Evolutionary conservation across 2,329 filamentous ascomycete genomes (phyloP).

Genomic region (Calonectria multiphialidica): DNA sequence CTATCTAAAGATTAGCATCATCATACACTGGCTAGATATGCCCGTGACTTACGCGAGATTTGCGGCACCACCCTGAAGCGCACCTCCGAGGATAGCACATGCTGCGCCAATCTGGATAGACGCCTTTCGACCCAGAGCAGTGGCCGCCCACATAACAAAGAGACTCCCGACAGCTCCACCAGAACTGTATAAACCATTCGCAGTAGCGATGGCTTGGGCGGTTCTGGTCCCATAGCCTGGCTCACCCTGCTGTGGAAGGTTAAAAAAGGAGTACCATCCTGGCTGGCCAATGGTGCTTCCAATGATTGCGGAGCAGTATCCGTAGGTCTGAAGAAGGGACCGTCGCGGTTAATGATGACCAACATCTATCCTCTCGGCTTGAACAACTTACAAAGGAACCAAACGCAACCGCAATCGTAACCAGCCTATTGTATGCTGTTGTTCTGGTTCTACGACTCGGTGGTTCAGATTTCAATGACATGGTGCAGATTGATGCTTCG

Average conservation of each 20-base stretch:
- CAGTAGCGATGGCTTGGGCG: constrained; percentile 60
- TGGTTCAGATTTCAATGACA: not conserved
- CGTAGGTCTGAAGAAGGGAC: constrained; percentile 55
- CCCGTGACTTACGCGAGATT: constrained; percentile 51
- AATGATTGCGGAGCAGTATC: constrained; percentile 63
- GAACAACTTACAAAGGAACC: constrained; percentile 45
- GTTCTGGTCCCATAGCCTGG: constrained; percentile 59
- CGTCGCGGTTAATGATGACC: not conserved
- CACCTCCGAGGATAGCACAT: constrained; percentile 58
- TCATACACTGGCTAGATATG: too few relatives aligned
- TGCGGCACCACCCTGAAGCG: constrained; percentile 58
- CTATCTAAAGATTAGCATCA: constrained; percentile 1
- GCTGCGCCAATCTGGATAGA: constrained; percentile 61
- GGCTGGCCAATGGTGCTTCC: constrained; percentile 65
- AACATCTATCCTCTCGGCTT: not conserved
- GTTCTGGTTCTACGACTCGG: constrained; percentile 29
- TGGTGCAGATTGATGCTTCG: not conserved
- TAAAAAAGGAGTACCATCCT: constrained; percentile 63
- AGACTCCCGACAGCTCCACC: constrained; percentile 61
- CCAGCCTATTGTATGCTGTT: constrained; percentile 49
- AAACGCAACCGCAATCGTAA: constrained; percentile 51
- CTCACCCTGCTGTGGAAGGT: constrained; percentile 56
- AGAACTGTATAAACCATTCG: constrained; percentile 61
- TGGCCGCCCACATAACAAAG: constrained; percentile 63
- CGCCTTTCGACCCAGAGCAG: constrained; percentile 55